Evolutionary conservation across 2,329 filamentous ascomycete genomes (phyloP).

Genomic region (Bipolaris oryzae): DNA sequence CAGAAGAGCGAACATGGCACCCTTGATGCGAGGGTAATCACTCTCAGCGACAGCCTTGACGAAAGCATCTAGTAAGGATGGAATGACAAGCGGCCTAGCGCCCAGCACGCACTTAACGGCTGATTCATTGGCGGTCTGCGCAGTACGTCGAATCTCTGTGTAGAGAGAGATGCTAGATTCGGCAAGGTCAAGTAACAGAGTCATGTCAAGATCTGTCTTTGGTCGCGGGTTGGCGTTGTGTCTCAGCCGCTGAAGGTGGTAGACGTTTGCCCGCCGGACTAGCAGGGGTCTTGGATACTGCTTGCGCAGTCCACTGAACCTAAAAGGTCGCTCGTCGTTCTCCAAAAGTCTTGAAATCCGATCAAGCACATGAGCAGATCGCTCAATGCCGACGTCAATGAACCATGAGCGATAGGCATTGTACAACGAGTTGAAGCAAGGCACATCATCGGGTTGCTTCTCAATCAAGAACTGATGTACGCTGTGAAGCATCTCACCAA

Average conservation of each 20-base stretch:
- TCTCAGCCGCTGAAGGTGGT: constrained; percentile 90
- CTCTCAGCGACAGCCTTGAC: constrained; percentile 77
- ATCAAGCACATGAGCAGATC: constrained; percentile 91
- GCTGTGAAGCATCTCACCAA: constrained; percentile 79
- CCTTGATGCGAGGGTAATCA: constrained; percentile 92
- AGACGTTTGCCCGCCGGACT: constrained; percentile 89
- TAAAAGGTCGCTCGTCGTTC: constrained; percentile 89
- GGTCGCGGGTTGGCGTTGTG: constrained; percentile 89
- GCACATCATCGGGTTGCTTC: constrained; percentile 92
- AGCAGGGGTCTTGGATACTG: constrained; percentile 91
- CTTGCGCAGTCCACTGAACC: constrained; percentile 90
- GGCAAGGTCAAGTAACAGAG: constrained; percentile 81
- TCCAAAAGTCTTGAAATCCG: constrained; percentile 82
- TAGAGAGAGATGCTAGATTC: constrained; percentile 90
- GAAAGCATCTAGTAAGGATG: constrained; percentile 79
- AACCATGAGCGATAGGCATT: constrained; percentile 95
- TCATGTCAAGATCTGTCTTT: constrained; percentile 88
- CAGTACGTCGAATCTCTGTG: constrained; percentile 92
- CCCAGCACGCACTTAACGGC: constrained; percentile 91
- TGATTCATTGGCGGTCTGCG: constrained; percentile 89
- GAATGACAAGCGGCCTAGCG: constrained; percentile 85
- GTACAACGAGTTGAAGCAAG: constrained; percentile 92
- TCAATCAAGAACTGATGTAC: constrained; percentile 83
- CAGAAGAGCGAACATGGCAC: constrained; percentile 86
- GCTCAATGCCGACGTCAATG: constrained; percentile 94